Evolutionary conservation across 768 basidiomycete species (phyloP).

Genomic region (Clitopilus hobsonii): DNA sequence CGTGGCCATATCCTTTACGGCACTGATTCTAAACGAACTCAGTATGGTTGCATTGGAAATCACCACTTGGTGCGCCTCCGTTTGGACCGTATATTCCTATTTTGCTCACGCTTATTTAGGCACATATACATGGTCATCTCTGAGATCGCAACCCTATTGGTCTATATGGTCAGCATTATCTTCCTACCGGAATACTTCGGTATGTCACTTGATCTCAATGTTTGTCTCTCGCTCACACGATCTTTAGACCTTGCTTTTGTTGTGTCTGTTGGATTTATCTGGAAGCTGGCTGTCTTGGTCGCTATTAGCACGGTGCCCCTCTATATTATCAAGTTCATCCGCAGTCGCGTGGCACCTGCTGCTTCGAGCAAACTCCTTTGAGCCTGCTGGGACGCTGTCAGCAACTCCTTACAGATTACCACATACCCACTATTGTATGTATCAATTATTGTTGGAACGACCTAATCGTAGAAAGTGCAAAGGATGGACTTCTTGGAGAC

Average conservation of each 20-base stretch:
- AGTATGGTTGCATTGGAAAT: conserved; percentile 99
- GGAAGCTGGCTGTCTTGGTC: conserved; percentile 95
- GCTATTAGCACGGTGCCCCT: conserved; percentile 90
- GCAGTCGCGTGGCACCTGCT: conserved; percentile 84
- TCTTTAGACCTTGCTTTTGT: conserved; percentile 80
- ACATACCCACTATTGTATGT: not conserved
- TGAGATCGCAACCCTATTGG: conserved; percentile 80
- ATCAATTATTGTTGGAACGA: not conserved
- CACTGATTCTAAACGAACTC: conserved; percentile 91
- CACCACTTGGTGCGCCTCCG: conserved; percentile 76
- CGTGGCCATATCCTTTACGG: conserved; percentile 96
- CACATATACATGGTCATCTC: conserved; percentile 94
- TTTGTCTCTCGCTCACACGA: not conserved
- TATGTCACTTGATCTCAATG: conserved; percentile 31
- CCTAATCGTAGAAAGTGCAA: too few species aligned
- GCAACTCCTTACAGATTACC: too few species aligned
- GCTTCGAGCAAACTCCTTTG: conserved; percentile 88
- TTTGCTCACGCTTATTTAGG: conserved; percentile 40
- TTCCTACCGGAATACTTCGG: conserved; percentile 98
- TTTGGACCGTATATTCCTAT: not conserved
- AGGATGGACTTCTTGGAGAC: too few species aligned
- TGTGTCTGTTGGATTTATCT: conserved; percentile 78
- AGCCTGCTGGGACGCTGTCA: not conserved
- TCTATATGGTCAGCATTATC: conserved; percentile 88
- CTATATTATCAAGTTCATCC: conserved; percentile 85